Conservation (phyloP, 2,329 filamentous ascomycete species). For the Aspergillus arachidicola region DNA sequence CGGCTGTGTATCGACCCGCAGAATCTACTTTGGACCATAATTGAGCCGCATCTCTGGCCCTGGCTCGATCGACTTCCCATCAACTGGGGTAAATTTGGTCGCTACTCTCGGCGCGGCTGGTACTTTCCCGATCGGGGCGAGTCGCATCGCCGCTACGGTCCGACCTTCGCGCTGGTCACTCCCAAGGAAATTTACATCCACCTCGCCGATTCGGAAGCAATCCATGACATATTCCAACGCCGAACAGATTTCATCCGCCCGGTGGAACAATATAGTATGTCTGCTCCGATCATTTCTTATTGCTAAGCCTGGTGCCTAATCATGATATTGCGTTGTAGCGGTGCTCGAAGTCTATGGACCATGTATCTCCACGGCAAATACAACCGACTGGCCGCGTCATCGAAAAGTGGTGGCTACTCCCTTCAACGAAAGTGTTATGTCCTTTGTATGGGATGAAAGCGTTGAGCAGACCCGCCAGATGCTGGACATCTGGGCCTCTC, state of each 20-base stretch:
- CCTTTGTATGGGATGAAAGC: constrained; percentile 9
- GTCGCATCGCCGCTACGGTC: constrained; percentile 3
- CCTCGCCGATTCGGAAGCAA: constrained; percentile 1
- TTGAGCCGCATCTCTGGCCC: constrained; percentile 4
- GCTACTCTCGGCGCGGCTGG: constrained; percentile 9
- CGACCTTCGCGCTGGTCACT: constrained; percentile 8
- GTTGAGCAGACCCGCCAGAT: constrained; percentile 5
- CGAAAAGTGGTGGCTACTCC: constrained; percentile 6
- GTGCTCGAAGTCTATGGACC: constrained; percentile 9
- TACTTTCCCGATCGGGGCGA: constrained; percentile 6
- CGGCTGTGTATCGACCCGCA: constrained; percentile 4
- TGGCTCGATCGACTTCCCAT: constrained; percentile 6
- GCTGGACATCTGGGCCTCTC: not conserved
- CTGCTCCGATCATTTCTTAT: not conserved
- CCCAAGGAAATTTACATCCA: constrained; percentile 7
- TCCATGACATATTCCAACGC: constrained; percentile 4
- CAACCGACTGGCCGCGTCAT: constrained; percentile 6
- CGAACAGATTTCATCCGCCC: constrained; percentile 8
- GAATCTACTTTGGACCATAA: not conserved
- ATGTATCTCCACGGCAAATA: constrained; percentile 7
- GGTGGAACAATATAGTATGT: constrained; percentile 5
- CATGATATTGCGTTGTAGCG: not conserved
- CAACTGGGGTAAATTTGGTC: constrained; percentile 7
- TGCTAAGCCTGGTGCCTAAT: not conserved
- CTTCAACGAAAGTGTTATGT: constrained; percentile 7